A percentile compares a stretch with the other conserved stretches of the same genome.
Evolutionary conservation across 208 protist genomes (phyloP).

Genomic region (Trypanosoma cruzi): DNA sequence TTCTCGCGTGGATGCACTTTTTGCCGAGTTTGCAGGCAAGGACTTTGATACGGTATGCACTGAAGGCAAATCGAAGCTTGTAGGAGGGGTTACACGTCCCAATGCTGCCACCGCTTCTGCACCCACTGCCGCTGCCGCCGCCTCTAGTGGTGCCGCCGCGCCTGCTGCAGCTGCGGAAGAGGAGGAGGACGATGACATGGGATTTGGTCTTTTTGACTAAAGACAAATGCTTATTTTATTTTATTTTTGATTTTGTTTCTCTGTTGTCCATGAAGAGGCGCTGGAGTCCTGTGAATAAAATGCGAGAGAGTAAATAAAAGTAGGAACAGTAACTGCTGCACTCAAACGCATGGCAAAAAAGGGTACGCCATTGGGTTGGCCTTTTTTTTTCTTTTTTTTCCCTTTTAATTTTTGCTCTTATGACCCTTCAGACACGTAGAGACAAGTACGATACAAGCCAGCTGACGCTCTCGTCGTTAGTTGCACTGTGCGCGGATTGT

Average conservation of each 20-base stretch:
- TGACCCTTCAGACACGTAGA: slow-evolving; percentile 25
- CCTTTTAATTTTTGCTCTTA: slow-evolving; percentile 4
- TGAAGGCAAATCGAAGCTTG: slow-evolving; percentile 90
- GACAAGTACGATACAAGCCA: slow-evolving; percentile 42
- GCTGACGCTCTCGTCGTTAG: slow-evolving; percentile 53
- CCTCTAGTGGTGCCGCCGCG: slow-evolving; percentile 46
- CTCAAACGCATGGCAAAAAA: slow-evolving; percentile 1
- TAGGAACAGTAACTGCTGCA: not conserved
- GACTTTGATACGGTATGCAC: slow-evolving; percentile 86
- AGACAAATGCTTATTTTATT: slow-evolving; percentile 8
- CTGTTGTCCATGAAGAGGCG: not conserved
- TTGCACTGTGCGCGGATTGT: slow-evolving; percentile 60
- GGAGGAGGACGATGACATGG: slow-evolving; percentile 91
- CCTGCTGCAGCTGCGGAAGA: slow-evolving; percentile 48
- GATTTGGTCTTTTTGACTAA: slow-evolving; percentile 93
- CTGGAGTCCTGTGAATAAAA: not conserved
- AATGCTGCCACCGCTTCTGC: slow-evolving; percentile 39
- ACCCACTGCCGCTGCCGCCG: slow-evolving; percentile 47
- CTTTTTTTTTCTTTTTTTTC: slow-evolving; percentile 15
- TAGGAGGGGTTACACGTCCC: slow-evolving; percentile 33
- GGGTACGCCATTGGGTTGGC: not conserved
- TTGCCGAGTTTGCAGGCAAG: slow-evolving; percentile 91
- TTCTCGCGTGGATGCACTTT: slow-evolving; percentile 66
- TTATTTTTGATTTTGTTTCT: slow-evolving; percentile 28
- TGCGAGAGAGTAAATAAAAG: not conserved